phyloP scores from a whole-genome alignment of 352 stramenopile species.

The Pythium monospermum region DNA sequence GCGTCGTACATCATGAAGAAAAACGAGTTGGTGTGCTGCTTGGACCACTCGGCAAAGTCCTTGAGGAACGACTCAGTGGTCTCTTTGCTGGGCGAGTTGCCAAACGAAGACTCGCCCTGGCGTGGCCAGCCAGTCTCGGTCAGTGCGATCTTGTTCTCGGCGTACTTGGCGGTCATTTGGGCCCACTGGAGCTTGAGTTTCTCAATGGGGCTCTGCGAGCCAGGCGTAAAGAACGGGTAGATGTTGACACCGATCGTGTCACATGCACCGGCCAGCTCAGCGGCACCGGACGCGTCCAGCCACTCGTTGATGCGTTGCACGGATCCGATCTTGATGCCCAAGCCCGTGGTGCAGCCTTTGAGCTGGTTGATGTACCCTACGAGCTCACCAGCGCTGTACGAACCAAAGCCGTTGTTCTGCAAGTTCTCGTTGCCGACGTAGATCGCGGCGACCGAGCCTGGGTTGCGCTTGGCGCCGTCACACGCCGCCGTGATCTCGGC shows the following conservation, averaged over 20 bases:
- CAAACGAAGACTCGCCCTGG: slow-evolving; percentile 17
- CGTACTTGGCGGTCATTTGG: slow-evolving; percentile 36
- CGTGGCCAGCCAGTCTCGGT: slow-evolving; percentile 59
- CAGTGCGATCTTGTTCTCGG: slow-evolving; percentile 29
- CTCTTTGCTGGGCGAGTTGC: slow-evolving; percentile 37
- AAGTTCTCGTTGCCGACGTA: slow-evolving; percentile 43
- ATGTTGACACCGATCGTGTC: slow-evolving; percentile 56
- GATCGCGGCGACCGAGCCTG: slow-evolving; percentile 23
- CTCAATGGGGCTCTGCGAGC: slow-evolving; percentile 25
- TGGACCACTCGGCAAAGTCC: slow-evolving; percentile 39
- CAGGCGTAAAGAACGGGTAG: slow-evolving; percentile 68
- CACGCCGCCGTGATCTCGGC: slow-evolving; percentile 28
- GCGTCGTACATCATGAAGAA: slow-evolving; percentile 70
- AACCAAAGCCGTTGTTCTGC: slow-evolving; percentile 23
- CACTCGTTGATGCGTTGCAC: slow-evolving; percentile 70
- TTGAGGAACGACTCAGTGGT: slow-evolving; percentile 38
- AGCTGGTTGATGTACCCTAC: slow-evolving; percentile 26
- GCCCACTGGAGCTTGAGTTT: slow-evolving; percentile 51
- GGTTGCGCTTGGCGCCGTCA: slow-evolving; percentile 23
- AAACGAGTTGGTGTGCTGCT: slow-evolving; percentile 26
- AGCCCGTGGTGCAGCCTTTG: slow-evolving; percentile 23
- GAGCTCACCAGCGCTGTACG: slow-evolving; percentile 21
- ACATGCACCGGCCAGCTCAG: slow-evolving; percentile 20
- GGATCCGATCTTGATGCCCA: slow-evolving; percentile 28
- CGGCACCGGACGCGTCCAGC: slow-evolving; percentile 30